Evolutionary conservation across 768 basidiomycete species (phyloP).

Genomic region (Coprinopsis marcescibilis): DNA sequence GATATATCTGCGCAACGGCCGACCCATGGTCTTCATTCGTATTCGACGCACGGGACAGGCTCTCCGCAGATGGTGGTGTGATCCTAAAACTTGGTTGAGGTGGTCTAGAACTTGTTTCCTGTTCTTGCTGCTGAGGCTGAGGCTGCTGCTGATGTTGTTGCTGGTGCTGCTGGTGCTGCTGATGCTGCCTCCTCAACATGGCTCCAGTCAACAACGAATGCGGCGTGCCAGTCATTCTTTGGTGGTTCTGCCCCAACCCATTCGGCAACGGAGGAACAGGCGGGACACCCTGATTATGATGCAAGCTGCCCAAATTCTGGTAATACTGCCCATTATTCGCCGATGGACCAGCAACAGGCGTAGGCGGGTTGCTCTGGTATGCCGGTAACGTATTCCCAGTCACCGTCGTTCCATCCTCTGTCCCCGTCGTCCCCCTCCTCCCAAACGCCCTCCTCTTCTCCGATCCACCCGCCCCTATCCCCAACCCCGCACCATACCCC

Average conservation of each 20-base stretch:
- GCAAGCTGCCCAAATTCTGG: too few species aligned
- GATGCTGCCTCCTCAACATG: too few species aligned
- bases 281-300: slow-evolving; percentile 18
- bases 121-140: too few species aligned
- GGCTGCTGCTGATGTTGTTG: too few species aligned
- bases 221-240: too few species aligned
- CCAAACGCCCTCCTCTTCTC: slow-evolving; percentile 19
- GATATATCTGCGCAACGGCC: slow-evolving; percentile 14
- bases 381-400: slow-evolving; percentile 23
- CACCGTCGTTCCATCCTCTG: slow-evolving; percentile 22
- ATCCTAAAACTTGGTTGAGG: slow-evolving; percentile 24
- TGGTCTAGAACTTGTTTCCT: too few species aligned
- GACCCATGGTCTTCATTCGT: slow-evolving; percentile 11
- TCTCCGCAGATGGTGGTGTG: slow-evolving; percentile 24
- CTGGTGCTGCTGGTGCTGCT: too few species aligned
- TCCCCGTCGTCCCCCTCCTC: slow-evolving; percentile 18
- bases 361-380: slow-evolving; percentile 24
- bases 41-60: slow-evolving; percentile 16
- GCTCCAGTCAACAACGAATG: too few species aligned
- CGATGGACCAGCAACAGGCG: slow-evolving; percentile 23
- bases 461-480: too few species aligned
- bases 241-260: background rate
- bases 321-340: too few species aligned
- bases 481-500: too few species aligned
- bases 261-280: background rate